Percentiles rank a stretch among this genome's conserved stretches.
Conservation (phyloP, 352 stramenopile species). For the Phytophthora sp. region DNA sequence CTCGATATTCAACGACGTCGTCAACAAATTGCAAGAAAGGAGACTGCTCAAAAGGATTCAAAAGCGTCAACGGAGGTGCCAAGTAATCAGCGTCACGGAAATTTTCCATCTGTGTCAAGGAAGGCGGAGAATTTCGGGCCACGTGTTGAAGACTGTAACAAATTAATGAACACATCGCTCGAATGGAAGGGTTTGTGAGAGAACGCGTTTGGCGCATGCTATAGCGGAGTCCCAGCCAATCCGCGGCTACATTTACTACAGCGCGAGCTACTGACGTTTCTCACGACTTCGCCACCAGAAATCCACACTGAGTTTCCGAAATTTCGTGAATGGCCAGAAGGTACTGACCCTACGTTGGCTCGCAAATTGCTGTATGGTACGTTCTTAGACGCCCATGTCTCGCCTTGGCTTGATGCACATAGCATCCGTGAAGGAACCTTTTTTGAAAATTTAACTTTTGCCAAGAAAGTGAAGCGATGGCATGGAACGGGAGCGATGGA, state of each 20-base stretch:
- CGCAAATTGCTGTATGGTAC: conserved; percentile 27
- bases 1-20: conserved; percentile 7
- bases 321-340: conserved; percentile 30
- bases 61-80: conserved; percentile 7
- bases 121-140: no score
- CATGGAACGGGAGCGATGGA: conserved; percentile 27
- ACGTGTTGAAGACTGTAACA: background rate
- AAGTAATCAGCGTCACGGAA: conserved; percentile 8
- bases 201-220: background rate
- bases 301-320: conserved; percentile 32
- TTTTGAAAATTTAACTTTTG: background rate
- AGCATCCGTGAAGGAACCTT: conserved; percentile 19
- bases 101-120: background rate
- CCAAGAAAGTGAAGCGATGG: conserved; percentile 30
- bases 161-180: conserved; percentile 35
- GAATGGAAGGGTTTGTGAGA: conserved; percentile 21
- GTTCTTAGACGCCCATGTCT: conserved; percentile 23
- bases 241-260: no score
- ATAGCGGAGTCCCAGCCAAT: background rate
- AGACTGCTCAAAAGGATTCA: background rate
- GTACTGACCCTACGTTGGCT: conserved; percentile 23
- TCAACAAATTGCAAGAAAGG: background rate
- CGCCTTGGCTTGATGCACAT: conserved; percentile 22
- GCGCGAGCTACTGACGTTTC: conserved; percentile 23
- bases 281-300: conserved; percentile 10